Base-by-base conservation (phyloP, 495 filamentous ascomycete species). In the Geopyxis carbonaria region DNA sequence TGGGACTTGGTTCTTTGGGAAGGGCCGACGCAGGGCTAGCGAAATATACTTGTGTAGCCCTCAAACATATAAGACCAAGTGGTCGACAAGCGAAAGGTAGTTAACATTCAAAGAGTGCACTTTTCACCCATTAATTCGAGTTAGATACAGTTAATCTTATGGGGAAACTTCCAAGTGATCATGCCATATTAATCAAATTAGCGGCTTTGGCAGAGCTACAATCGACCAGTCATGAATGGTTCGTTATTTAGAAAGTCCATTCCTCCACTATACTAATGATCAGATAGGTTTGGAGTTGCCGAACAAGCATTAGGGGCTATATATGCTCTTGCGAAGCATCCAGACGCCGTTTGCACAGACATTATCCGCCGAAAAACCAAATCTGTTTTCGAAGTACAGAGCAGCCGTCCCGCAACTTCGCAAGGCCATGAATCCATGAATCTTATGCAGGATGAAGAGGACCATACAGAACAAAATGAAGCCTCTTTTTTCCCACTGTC, bases 231-330 rank as follows among this genome's bases (percentile, higher is more conserved):
- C 87, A 91, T 55, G 89, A 99, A 56, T 99, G 89, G 89, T 86
- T 75, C 42, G 57, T 36, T 9, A 11, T 25, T 5, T 10, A 2
- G 11, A 20, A 19, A 20, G 20, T 2, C 20, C 11, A 28, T 7
- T 35, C 16, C 20, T 16, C 6, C 2, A 6, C 3, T 30, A 5
- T 33, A 29, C 20, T 32, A 22, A 47, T 16, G 11, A 36, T 1
- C 22, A 13, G 10, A 13, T 42, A 61, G 59, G 59, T 73, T 68
- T 48, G 86, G 91, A 5, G 78, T 94, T n/a, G 86, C 91, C 11
- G 89, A 99, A 51, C 91, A 99, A 57, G 85, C 89, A 13, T 83
- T 95, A 50, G 77, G 82, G 42, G 89, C 89, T 23, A 93, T 99
- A 45, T 99, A 95, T 54, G 69, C 78, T n/a, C 62, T 99, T 15